These are phyloP conservation scores for Cryptococcus sp. DNA, from an alignment of 1,284 basidiomycete genomes.

Conservation along the genomic window DNA sequence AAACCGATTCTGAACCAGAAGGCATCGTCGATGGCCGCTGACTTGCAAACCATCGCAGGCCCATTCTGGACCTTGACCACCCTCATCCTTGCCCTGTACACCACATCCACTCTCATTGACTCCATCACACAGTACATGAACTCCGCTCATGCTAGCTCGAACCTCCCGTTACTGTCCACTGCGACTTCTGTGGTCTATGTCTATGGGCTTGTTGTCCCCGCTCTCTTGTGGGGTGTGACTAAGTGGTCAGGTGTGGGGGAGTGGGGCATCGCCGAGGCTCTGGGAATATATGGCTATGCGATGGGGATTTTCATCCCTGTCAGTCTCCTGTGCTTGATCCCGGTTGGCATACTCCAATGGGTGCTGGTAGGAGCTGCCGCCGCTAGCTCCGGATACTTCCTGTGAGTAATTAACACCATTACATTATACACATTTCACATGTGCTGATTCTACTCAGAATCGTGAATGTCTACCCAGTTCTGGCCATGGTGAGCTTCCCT, in stretches of 20 bases:
- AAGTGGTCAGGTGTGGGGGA: conserved; percentile 78
- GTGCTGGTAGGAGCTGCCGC: conserved; percentile 68
- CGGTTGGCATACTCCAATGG: conserved; percentile 74
- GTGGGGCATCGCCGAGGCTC: conserved; percentile 73
- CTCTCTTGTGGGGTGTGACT: conserved; percentile 63
- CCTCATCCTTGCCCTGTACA: conserved; percentile 82
- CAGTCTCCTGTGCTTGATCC: conserved; percentile 73
- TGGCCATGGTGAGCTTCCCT: conserved; percentile 64
- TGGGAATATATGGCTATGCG: conserved; percentile 55
- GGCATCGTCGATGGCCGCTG: not conserved
- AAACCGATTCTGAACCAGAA: not conserved
- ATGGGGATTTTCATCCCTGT: conserved; percentile 57
- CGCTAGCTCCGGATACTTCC: conserved; percentile 73
- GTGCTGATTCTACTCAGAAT: conserved; percentile 42
- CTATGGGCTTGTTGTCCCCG: conserved; percentile 76
- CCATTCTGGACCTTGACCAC: conserved; percentile 96
- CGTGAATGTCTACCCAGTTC: conserved; percentile 80
- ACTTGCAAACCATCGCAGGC: conserved; percentile 51
- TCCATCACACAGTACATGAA: conserved; percentile 78
- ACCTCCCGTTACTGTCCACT: conserved; percentile 77
- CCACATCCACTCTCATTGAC: conserved; percentile 81
- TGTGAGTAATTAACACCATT: conserved; percentile 48
- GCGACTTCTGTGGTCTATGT: conserved; percentile 78
- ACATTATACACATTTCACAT: not conserved
- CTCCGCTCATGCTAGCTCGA: conserved; percentile 32